These are phyloP conservation scores for Coemansia sp. DNA, from an alignment of 192 early-diverging fungal species.

Conservation along the genomic window DNA sequence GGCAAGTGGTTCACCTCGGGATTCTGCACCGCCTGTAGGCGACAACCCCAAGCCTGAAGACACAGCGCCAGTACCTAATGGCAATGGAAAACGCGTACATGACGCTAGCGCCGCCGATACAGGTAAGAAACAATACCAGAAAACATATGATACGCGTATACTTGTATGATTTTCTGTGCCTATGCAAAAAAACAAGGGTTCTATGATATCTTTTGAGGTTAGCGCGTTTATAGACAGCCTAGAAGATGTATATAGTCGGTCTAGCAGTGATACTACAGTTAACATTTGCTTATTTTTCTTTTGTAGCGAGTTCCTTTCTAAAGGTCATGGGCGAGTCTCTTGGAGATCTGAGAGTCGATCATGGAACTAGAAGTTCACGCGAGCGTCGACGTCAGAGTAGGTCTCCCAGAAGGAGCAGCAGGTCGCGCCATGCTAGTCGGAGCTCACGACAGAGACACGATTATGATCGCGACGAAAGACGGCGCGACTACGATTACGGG, in stretches of 20 bases:
- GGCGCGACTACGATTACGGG: constrained; percentile 49
- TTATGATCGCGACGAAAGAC: constrained; percentile 53
- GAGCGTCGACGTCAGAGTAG: constrained; percentile 7
- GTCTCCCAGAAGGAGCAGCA: constrained; percentile 11
- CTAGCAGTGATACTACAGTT: not conserved
- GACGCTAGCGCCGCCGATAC: constrained; percentile 8
- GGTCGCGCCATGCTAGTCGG: constrained; percentile 43
- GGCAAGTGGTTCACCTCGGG: constrained; percentile 16
- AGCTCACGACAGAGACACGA: constrained; percentile 52
- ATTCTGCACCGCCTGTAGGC: constrained; percentile 29
- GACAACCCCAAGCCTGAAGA: not conserved
- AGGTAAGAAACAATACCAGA: constrained; percentile 10
- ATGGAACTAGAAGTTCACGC: not conserved
- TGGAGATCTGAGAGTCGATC: not conserved
- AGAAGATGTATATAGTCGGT: too few relatives aligned
- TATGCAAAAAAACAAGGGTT: not conserved
- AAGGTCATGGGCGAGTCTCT: constrained; percentile 37
- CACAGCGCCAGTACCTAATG: not conserved
- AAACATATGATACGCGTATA: not conserved
- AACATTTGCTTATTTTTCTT: not conserved
- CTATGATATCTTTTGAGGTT: not conserved
- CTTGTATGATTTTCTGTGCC: not conserved
- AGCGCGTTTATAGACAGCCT: not conserved
- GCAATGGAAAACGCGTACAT: constrained; percentile 1
- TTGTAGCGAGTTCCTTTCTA: constrained; percentile 37